Evolutionary conservation across 164 flowering plant genomes (phyloP).

Genomic region (Vitis rupestris): DNA sequence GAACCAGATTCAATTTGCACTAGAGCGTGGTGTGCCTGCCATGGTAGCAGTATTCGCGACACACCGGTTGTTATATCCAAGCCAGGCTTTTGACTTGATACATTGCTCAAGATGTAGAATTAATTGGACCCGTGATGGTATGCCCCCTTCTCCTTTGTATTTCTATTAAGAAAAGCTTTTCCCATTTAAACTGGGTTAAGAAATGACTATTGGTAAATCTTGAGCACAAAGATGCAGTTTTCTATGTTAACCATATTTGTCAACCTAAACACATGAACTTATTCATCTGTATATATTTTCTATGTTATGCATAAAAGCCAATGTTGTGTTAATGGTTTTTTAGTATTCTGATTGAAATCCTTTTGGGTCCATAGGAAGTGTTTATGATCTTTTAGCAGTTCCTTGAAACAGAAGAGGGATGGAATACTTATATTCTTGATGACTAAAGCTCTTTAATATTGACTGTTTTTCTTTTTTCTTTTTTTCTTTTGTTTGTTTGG

Average conservation of each 20-base stretch:
- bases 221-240: too few species aligned
- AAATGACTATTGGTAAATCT: too few species aligned
- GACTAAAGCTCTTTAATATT: slow-evolving; percentile 5
- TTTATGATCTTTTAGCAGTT: too few species aligned
- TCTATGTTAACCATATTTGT: too few species aligned
- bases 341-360: too few species aligned
- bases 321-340: too few species aligned
- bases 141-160: slow-evolving; percentile 8
- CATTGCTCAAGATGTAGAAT: slow-evolving; percentile 83
- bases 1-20: slow-evolving; percentile 80
- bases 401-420: too few species aligned
- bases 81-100: slow-evolving; percentile 82
- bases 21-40: slow-evolving; percentile 86
- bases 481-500: slow-evolving; percentile 14
- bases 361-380: too few species aligned
- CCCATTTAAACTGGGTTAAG: too few species aligned
- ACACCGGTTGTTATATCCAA: slow-evolving; percentile 60
- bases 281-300: too few species aligned
- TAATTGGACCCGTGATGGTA: slow-evolving; percentile 84
- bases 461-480: slow-evolving; percentile 7
- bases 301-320: too few species aligned
- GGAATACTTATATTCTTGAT: neutral
- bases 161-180: neutral
- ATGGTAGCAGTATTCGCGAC: slow-evolving; percentile 73
- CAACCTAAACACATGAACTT: too few species aligned